Conservation (phyloP, 768 basidiomycete species). For the Leucocoprinus birnbaumii region DNA sequence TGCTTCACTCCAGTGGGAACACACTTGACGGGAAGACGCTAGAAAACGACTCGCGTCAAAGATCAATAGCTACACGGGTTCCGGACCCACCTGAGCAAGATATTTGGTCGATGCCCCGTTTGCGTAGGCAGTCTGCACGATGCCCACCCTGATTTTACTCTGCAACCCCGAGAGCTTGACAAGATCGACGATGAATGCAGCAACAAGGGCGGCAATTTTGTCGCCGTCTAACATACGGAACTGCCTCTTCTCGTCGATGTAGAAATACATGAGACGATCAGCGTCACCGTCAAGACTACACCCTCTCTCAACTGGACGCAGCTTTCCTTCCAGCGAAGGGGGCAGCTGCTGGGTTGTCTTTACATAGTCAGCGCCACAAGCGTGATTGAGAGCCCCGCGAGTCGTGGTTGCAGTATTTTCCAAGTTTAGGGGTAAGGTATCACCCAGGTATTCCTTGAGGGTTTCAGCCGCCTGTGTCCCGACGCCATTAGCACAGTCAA, state of each 20-base stretch:
- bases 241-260: constrained; percentile 69
- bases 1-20: constrained; percentile 98
- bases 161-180: constrained; percentile 85
- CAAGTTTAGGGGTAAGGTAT: constrained; percentile 58
- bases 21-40: constrained; percentile 94
- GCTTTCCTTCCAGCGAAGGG: constrained; percentile 59
- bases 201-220: constrained; percentile 93
- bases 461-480: constrained; percentile 71
- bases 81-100: constrained; percentile 64
- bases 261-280: constrained; percentile 95
- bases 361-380: constrained; percentile 95
- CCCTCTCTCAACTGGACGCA: constrained; percentile 74
- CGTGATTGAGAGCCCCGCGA: constrained; percentile 73
- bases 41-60: constrained; percentile 8
- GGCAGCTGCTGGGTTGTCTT: constrained; percentile 91
- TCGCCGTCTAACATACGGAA: constrained; percentile 98
- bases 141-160: constrained; percentile 76
- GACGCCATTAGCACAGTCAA: constrained; percentile 99
- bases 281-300: constrained; percentile 98
- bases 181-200: constrained; percentile 88
- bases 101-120: constrained; percentile 97
- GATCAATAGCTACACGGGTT: background rate
- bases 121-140: constrained; percentile 98
- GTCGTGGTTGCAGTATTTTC: constrained; percentile 67
- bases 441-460: constrained; percentile 57